Evolutionary conservation across 1,284 basidiomycete species (phyloP), one percentile per base, ranked within the genome.

Genomic region (Cryptococcus neoformans): DNA sequence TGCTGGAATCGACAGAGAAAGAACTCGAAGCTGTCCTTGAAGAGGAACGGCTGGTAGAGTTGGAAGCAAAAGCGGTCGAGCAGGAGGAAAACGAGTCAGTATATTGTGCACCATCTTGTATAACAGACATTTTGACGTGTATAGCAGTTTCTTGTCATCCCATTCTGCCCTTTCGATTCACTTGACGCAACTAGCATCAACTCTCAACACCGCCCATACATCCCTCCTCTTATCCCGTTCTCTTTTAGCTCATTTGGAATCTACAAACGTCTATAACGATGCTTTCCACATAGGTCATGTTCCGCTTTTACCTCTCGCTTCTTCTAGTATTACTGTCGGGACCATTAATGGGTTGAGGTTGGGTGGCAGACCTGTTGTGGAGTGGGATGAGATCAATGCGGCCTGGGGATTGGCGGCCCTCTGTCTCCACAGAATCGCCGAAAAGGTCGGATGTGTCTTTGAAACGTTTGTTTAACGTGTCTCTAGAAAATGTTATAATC

Each of bases 331-430:
- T 14, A 88, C 67, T 6, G 73, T 98, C 68, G 95, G 92, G 0
- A 98, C 95, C 8, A 99, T 99, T 76, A 99, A 99, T 70, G 93
- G 93, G 1, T 81, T 99, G 12, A 84, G 96, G 28, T 79, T 99
- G 12, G 96, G 96, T 1, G 84, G 94, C 59, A 84, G 94, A 9
- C 87, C 69, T 0, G 66, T 90, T 83, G 92, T 99, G 35, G 95
- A 98, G 71, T 99, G 95, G 94, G 85, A 90, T 5, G 96, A 99
- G 78, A 94, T 99, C 75, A 99, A 99, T 72, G 96, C 96, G 5
- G 96, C 96, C 3, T 97, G 95, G 92, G 96, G 96, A 0, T 90
- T 98, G 70, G 91, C 92, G 0, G 81, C 95, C 14, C 80, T 99
- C 17, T 81, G 98, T 53, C 80, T 99, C 12, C 90, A 94, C 67